Evolutionary conservation across 768 basidiomycete species (phyloP).

Genomic region (Pleurotus platypus): DNA sequence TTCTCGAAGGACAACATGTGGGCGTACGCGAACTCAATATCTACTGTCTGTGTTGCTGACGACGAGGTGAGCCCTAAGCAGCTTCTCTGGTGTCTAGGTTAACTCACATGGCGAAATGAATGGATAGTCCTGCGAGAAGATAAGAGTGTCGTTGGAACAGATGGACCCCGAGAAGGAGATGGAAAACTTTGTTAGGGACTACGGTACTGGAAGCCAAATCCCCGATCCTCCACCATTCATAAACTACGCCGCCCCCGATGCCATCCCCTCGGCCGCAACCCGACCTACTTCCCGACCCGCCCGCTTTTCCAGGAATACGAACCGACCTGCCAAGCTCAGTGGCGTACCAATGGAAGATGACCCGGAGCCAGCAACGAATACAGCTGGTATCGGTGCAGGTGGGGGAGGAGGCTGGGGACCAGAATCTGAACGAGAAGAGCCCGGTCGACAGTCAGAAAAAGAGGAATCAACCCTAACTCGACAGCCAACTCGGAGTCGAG

Average conservation of each 20-base stretch:
- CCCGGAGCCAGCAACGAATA: slow-evolving; percentile 45
- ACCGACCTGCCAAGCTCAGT: neutral
- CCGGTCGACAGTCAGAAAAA: slow-evolving; percentile 16
- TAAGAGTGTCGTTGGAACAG: slow-evolving; percentile 83
- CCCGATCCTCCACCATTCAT: slow-evolving; percentile 69
- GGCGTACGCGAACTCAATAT: slow-evolving; percentile 95
- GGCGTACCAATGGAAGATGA: neutral
- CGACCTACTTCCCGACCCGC: slow-evolving; percentile 51
- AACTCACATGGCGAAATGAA: slow-evolving; percentile 1
- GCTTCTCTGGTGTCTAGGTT: neutral
- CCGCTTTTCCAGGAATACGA: slow-evolving; percentile 34
- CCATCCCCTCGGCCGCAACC: slow-evolving; percentile 56
- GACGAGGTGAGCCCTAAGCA: slow-evolving; percentile 68
- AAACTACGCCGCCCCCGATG: slow-evolving; percentile 41
- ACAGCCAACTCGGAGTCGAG: neutral
- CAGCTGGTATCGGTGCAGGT: slow-evolving; percentile 72
- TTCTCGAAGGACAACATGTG: slow-evolving; percentile 95
- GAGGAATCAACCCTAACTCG: slow-evolving; percentile 31
- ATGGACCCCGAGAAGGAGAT: slow-evolving; percentile 87
- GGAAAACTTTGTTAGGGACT: slow-evolving; percentile 83
- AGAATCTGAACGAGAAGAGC: slow-evolving; percentile 28
- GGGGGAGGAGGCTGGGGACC: slow-evolving; percentile 39
- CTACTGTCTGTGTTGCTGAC: slow-evolving; percentile 90
- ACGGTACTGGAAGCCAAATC: slow-evolving; percentile 85
- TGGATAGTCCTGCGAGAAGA: slow-evolving; percentile 82